These are phyloP conservation scores for Trypanosoma boissoni DNA, from an alignment of 208 protist species.

Conservation along the genomic window DNA sequence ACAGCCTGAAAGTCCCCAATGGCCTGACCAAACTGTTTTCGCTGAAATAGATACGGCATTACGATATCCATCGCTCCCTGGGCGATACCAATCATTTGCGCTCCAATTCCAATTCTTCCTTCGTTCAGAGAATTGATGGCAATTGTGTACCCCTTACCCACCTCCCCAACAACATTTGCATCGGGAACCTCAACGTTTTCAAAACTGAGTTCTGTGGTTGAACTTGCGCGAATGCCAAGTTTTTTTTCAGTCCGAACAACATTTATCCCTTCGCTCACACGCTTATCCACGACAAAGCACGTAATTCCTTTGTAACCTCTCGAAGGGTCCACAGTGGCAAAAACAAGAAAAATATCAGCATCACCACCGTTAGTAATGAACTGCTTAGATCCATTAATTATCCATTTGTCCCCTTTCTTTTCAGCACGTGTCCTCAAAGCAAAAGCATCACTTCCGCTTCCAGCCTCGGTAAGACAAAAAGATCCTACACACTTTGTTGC, in stretches of 20 bases:
- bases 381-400: slow-evolving; percentile 93
- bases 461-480: slow-evolving; percentile 90
- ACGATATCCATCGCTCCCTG: slow-evolving; percentile 74
- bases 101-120: slow-evolving; percentile 94
- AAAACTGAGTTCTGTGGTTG: slow-evolving; percentile 93
- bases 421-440: slow-evolving; percentile 85
- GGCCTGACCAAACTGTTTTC: slow-evolving; percentile 90
- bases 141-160: slow-evolving; percentile 94
- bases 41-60: slow-evolving; percentile 85
- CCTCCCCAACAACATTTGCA: slow-evolving; percentile 73
- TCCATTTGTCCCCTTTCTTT: slow-evolving; percentile 77
- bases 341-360: slow-evolving; percentile 92
- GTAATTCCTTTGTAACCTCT: slow-evolving; percentile 94
- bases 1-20: slow-evolving; percentile 95
- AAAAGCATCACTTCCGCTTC: slow-evolving; percentile 91
- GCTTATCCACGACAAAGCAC: slow-evolving; percentile 92
- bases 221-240: slow-evolving; percentile 93
- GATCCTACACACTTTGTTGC: slow-evolving; percentile 77
- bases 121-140: slow-evolving; percentile 94
- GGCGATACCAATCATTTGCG: slow-evolving; percentile 93
- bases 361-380: slow-evolving; percentile 94
- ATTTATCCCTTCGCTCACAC: slow-evolving; percentile 76
- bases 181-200: slow-evolving; percentile 84
- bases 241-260: slow-evolving; percentile 95
- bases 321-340: slow-evolving; percentile 89